A percentile compares a stretch with the other conserved stretches of the same genome.
These are phyloP conservation scores for Colletotrichum nymphaeae DNA, from an alignment of 2,329 filamentous ascomycete genomes.

Conservation along the genomic window DNA sequence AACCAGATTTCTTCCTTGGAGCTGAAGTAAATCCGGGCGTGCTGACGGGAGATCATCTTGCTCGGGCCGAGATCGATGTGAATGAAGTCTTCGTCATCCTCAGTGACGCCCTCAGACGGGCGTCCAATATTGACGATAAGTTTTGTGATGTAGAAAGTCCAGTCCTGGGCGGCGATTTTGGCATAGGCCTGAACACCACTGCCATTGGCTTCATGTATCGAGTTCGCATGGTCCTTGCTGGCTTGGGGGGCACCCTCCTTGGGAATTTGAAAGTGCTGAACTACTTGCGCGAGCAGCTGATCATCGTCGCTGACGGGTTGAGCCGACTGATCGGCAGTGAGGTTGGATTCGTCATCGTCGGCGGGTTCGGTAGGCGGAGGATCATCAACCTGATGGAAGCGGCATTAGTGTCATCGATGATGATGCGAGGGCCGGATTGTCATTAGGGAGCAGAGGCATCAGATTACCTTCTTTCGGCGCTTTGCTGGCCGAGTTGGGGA, in stretches of 20 bases:
- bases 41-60: slow-evolving; percentile 83
- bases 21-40: slow-evolving; percentile 81
- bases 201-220: slow-evolving; percentile 70
- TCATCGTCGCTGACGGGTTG: slow-evolving; percentile 61
- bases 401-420: slow-evolving; percentile 15
- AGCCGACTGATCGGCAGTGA: slow-evolving; percentile 53
- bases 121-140: slow-evolving; percentile 82
- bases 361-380: slow-evolving; percentile 53
- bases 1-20: slow-evolving; percentile 80
- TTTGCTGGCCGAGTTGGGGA: slow-evolving; percentile 73
- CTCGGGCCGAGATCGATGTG: slow-evolving; percentile 91
- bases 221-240: slow-evolving; percentile 71
- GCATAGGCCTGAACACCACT: slow-evolving; percentile 80
- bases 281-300: slow-evolving; percentile 66
- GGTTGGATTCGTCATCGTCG: slow-evolving; percentile 58
- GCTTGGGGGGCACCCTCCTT: slow-evolving; percentile 65
- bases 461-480: slow-evolving; percentile 70
- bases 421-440: neutral
- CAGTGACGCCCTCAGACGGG: slow-evolving; percentile 64
- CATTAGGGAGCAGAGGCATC: slow-evolving; percentile 25
- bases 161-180: slow-evolving; percentile 83
- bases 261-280: slow-evolving; percentile 59
- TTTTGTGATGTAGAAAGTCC: slow-evolving; percentile 86
- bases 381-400: slow-evolving; percentile 48
- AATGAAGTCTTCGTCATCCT: slow-evolving; percentile 64